These are phyloP conservation scores for Wickerhamiella nectarea DNA, from an alignment of 805 yeast species.

Conservation along the genomic window DNA sequence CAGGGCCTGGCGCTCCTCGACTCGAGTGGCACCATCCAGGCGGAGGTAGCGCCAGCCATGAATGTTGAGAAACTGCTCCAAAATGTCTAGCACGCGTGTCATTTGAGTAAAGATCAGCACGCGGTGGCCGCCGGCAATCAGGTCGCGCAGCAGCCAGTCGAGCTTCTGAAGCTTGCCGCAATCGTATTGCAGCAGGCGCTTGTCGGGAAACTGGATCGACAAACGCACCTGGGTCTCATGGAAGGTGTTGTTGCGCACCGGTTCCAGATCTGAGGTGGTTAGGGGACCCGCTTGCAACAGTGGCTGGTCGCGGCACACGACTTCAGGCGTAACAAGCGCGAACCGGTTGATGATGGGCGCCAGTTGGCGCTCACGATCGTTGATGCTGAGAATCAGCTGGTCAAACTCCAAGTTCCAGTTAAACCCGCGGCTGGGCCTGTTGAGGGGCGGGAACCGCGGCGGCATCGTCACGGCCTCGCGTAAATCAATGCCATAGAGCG, in stretches of 20 bases:
- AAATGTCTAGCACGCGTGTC: conserved; percentile 88
- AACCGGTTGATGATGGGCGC: conserved; percentile 50
- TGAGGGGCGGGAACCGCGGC: conserved; percentile 2
- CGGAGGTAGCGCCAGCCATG: conserved; percentile 93
- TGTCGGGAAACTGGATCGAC: conserved; percentile 93
- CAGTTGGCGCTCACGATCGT: conserved; percentile 28
- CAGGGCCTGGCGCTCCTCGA: conserved; percentile 88
- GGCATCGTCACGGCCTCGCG: conserved; percentile 29
- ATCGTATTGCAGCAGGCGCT: conserved; percentile 79
- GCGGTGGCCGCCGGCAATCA: conserved; percentile 79
- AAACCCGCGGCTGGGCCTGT: conserved; percentile 13
- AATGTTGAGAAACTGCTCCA: conserved; percentile 84
- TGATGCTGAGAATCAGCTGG: conserved; percentile 18
- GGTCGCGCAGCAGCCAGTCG: conserved; percentile 57
- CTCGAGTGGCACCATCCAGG: conserved; percentile 92
- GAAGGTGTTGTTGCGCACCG: conserved; percentile 37
- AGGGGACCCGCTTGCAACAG: conserved; percentile 17
- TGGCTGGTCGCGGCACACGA: conserved; percentile 57
- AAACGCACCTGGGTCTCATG: conserved; percentile 75
- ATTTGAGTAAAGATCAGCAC: conserved; percentile 94
- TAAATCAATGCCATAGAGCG: conserved; percentile 53
- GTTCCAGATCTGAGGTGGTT: neutral
- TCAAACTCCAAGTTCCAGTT: conserved; percentile 8
- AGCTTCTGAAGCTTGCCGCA: conserved; percentile 91
- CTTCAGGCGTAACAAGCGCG: conserved; percentile 81